These are phyloP conservation scores for Dendrocalamus sinicus DNA, from an alignment of 176 grass and related monocot genomes.

Conservation along the genomic window DNA sequence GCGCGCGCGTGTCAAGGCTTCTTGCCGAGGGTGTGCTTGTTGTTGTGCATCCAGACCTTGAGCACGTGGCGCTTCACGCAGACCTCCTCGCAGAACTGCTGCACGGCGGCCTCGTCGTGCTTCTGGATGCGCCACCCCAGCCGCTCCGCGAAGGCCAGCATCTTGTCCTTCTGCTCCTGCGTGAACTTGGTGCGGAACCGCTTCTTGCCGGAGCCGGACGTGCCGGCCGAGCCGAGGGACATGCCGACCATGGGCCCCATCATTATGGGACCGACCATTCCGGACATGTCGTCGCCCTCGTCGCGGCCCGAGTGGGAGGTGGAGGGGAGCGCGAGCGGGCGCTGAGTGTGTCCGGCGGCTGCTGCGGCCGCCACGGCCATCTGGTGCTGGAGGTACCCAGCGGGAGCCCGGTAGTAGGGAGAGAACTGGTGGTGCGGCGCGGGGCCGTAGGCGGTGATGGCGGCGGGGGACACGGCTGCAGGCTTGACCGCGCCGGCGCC, in stretches of 20 bases:
- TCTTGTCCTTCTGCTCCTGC: slow-evolving; percentile 94
- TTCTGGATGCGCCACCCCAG: slow-evolving; percentile 95
- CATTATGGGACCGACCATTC: slow-evolving; percentile 56
- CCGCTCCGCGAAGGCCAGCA: slow-evolving; percentile 84
- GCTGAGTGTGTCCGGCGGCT: slow-evolving; percentile 40
- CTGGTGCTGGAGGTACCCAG: slow-evolving; percentile 70
- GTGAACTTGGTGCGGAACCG: slow-evolving; percentile 90
- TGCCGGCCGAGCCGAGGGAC: slow-evolving; percentile 47
- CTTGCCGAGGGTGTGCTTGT: slow-evolving; percentile 87
- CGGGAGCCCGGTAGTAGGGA: slow-evolving; percentile 78
- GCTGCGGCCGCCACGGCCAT: slow-evolving; percentile 50
- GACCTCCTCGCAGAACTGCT: slow-evolving; percentile 90
- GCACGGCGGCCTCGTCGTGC: slow-evolving; percentile 92
- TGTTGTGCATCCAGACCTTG: slow-evolving; percentile 99
- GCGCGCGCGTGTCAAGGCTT: slow-evolving; percentile 48
- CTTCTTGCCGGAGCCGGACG: slow-evolving; percentile 69
- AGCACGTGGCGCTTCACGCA: slow-evolving; percentile 81
- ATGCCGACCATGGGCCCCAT: slow-evolving; percentile 53
- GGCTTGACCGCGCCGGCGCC: background rate
- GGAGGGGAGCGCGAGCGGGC: slow-evolving; percentile 68
- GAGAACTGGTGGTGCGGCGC: slow-evolving; percentile 72
- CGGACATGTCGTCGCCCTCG: slow-evolving; percentile 65
- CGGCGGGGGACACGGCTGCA: slow-evolving; percentile 28
- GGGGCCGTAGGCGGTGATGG: slow-evolving; percentile 61
- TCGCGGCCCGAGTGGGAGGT: slow-evolving; percentile 66